Evolutionary conservation across 139 green algal genomes (phyloP).

Genomic region (Eudorina sp.): DNA sequence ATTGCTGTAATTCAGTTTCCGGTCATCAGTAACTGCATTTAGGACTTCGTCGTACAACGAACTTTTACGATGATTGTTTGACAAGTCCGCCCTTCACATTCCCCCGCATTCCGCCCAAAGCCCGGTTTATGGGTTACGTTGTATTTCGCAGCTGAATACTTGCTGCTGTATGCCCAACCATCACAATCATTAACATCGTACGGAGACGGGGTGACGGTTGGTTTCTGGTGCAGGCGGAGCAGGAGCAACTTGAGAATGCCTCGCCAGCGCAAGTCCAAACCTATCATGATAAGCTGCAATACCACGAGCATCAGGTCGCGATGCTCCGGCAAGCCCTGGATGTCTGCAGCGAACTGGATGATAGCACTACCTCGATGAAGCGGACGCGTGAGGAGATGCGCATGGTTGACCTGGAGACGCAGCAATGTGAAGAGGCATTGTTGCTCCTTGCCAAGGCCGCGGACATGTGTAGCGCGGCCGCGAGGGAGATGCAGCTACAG

Average conservation of each 20-base stretch:
- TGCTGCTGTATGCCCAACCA: too few relatives aligned
- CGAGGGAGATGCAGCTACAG: not conserved
- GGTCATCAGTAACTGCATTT: too few relatives aligned
- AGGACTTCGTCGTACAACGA: too few relatives aligned
- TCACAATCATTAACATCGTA: too few relatives aligned
- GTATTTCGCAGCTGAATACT: too few relatives aligned
- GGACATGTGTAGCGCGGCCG: not conserved
- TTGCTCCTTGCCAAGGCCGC: not conserved
- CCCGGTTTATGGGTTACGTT: too few relatives aligned
- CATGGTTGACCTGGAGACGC: not conserved
- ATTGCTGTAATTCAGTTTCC: too few relatives aligned
- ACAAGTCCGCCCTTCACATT: too few relatives aligned
- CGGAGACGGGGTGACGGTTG: too few relatives aligned
- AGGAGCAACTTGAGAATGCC: not conserved
- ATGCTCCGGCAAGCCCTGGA: slow-evolving; percentile 21
- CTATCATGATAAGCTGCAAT: slow-evolving; percentile 6
- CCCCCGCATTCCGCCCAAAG: too few relatives aligned
- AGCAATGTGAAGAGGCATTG: not conserved
- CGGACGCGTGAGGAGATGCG: not conserved
- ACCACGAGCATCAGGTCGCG: not conserved
- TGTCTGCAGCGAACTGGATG: not conserved
- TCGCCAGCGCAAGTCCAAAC: slow-evolving; percentile 28
- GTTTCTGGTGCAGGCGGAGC: slow-evolving; percentile 4
- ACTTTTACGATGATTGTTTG: too few relatives aligned
- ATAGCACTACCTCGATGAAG: not conserved